phyloP scores from a whole-genome alignment of 2,329 filamentous ascomycete species.

The Pseudogymnoascus sp. region DNA sequence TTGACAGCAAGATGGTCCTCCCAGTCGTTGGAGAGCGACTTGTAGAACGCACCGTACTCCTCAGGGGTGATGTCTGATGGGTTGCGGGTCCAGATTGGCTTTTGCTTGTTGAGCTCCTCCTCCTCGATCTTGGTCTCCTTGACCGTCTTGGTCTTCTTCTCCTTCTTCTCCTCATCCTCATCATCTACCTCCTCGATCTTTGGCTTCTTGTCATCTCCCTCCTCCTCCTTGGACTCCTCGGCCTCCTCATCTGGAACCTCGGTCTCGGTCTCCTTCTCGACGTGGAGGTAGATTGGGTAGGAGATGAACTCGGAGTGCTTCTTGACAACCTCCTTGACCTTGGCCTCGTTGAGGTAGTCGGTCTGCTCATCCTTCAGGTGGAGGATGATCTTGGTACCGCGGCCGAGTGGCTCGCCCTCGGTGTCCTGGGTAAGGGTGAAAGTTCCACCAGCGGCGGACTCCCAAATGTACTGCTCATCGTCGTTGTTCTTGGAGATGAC shows the following conservation, averaged over 20 bases:
- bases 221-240: conserved; percentile 63
- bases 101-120: conserved; percentile 99
- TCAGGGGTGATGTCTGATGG: conserved; percentile 89
- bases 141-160: conserved; percentile 98
- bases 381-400: conserved; percentile 95
- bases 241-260: conserved; percentile 96
- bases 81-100: conserved; percentile 99
- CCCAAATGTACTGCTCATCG: conserved; percentile 99
- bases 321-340: conserved; percentile 99
- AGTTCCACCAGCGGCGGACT: conserved; percentile 93
- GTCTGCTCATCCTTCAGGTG: conserved; percentile 99
- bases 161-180: conserved; percentile 81
- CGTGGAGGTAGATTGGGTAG: conserved; percentile 99
- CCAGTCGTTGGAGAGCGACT: conserved; percentile 99
- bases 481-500: conserved; percentile 99
- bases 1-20: conserved; percentile 99
- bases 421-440: conserved; percentile 90
- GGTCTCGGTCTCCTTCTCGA: conserved; percentile 97
- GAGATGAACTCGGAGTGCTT: conserved; percentile 99
- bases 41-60: conserved; percentile 99
- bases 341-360: conserved; percentile 97
- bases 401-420: conserved; percentile 82
- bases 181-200: conserved; percentile 91
- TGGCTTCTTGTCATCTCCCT: conserved; percentile 86
- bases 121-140: conserved; percentile 99